phyloP scores from a whole-genome alignment of 2,329 filamentous ascomycete species.

The Aspergillus quadricinctus region DNA sequence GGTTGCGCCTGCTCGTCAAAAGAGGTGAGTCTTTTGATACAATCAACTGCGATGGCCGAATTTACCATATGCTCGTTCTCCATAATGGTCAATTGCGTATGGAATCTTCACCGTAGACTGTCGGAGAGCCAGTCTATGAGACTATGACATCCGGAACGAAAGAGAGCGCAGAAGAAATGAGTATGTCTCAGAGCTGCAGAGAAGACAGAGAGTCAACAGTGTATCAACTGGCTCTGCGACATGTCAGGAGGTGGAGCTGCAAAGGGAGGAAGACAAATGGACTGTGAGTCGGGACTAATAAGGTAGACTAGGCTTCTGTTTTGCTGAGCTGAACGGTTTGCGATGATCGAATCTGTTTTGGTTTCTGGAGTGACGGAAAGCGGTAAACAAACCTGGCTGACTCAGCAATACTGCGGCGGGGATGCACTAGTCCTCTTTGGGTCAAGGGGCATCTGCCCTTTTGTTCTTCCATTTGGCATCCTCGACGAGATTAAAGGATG shows the following conservation, averaged over 20 bases:
- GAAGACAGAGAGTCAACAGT: background rate
- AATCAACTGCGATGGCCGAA: background rate
- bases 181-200: background rate
- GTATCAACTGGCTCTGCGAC: conserved; percentile 9
- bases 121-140: background rate
- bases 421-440: conserved; percentile 4
- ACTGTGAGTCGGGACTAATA: background rate
- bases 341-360: conserved; percentile 1
- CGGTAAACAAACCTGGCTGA: conserved; percentile 33
- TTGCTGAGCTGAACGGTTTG: background rate
- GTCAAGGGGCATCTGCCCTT: conserved; percentile 14
- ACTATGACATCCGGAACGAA: background rate
- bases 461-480: conserved; percentile 3
- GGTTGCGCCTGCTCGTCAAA: conserved; percentile 22
- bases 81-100: conserved; percentile 18
- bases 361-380: conserved; percentile 30
- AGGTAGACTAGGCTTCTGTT: background rate
- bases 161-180: conserved; percentile 3
- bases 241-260: conserved; percentile 13
- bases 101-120: background rate
- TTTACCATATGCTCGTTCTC: conserved; percentile 32
- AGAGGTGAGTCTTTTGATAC: background rate
- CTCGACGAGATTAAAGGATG: background rate
- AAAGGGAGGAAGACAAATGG: conserved; percentile 5
- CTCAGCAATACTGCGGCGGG: conserved; percentile 18